Evolutionary conservation across 2,329 filamentous ascomycete species (phyloP), one percentile per base, ranked within the genome.

Genomic region (Diaporthe vaccinii): DNA sequence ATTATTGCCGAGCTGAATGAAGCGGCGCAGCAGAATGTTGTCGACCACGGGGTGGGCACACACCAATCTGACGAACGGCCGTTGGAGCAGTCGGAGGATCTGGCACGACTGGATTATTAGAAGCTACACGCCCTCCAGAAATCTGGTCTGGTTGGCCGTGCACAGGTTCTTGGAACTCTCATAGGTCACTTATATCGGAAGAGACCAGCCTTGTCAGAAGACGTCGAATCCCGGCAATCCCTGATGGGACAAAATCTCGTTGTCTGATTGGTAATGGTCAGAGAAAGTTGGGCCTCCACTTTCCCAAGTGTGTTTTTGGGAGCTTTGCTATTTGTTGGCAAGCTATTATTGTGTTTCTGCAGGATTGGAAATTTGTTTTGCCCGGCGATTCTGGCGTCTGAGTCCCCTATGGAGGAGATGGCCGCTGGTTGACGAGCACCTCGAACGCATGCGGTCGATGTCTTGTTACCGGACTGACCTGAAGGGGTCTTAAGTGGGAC

Each of bases 1-100:
- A 44, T 14, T 6, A 0, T 65, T 17, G 65, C 73, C 4, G 36
- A 62, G 28, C 39, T 74, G 15, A 74, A 74, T 22, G 39, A 71
- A 25, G 36, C 25, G 9, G 51, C 65, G 8, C 41, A 61, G 34
- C 20, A 58, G 25, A 20, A 49, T 28, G 51, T 74, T 28, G 14
- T n/a, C 2, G 28, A 59, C 31, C 34, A 68, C 8, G 31, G 46
- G 4, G 46, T 68, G 8, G 3, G 31, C 1, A 68, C 62, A 15
- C 31, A 68, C 8, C 15, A 68, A 0, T 68, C 46, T 20, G 62
- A 68, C 31, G 62, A 39, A 0, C 39, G 46, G 28, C 28, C 14
- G 6, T 10, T 36, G 31, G 22, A 53, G 28, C 28, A 36, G 1
- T 51, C 22, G 6, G 25, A 65, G 3, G 61, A 46, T 2, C 9